Percentiles rank a stretch among this genome's conserved stretches.
These are phyloP conservation scores for Boeremia exigua DNA, from an alignment of 2,329 filamentous ascomycete genomes.

Conservation along the genomic window DNA sequence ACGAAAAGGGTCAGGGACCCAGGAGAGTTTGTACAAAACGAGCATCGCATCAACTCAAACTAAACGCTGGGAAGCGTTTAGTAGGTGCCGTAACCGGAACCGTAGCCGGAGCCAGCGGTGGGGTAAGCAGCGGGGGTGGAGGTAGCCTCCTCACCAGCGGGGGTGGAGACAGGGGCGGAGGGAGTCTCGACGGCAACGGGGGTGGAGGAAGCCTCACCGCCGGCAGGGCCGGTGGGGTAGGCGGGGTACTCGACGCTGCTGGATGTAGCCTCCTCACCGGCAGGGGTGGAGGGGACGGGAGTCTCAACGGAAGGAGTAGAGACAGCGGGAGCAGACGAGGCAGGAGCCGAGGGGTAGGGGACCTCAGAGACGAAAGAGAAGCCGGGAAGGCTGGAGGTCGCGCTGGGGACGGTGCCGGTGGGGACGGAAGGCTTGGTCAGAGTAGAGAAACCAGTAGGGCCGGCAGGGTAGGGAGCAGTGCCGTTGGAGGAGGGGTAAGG, in stretches of 20 bases:
- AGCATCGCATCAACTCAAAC: slow-evolving; percentile 26
- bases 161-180: slow-evolving; percentile 15
- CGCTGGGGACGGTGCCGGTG: slow-evolving; percentile 24
- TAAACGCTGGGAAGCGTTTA: slow-evolving; percentile 24
- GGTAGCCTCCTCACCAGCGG: slow-evolving; percentile 18
- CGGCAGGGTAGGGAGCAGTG: slow-evolving; percentile 32
- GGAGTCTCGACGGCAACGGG: slow-evolving; percentile 17
- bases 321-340: slow-evolving; percentile 6
- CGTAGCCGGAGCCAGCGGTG: slow-evolving; percentile 28
- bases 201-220: slow-evolving; percentile 12
- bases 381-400: slow-evolving; percentile 27
- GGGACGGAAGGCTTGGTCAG: slow-evolving; percentile 34
- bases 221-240: slow-evolving; percentile 15
- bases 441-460: slow-evolving; percentile 43
- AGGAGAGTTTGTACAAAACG: slow-evolving; percentile 23
- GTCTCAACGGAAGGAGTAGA: slow-evolving; percentile 22
- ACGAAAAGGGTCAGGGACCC: slow-evolving; percentile 36
- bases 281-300: slow-evolving; percentile 17
- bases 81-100: slow-evolving; percentile 28
- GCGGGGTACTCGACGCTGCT: slow-evolving; percentile 22
- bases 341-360: slow-evolving; percentile 14
- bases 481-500: slow-evolving; percentile 38
- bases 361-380: slow-evolving; percentile 36
- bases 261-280: slow-evolving; percentile 19
- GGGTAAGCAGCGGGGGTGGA: slow-evolving; percentile 22